A percentile compares a stretch with the other conserved stretches of the same genome.
Evolutionary conservation across 176 grass and related monocot genomes (phyloP).

Genomic region (Saccharum officinarum): DNA sequence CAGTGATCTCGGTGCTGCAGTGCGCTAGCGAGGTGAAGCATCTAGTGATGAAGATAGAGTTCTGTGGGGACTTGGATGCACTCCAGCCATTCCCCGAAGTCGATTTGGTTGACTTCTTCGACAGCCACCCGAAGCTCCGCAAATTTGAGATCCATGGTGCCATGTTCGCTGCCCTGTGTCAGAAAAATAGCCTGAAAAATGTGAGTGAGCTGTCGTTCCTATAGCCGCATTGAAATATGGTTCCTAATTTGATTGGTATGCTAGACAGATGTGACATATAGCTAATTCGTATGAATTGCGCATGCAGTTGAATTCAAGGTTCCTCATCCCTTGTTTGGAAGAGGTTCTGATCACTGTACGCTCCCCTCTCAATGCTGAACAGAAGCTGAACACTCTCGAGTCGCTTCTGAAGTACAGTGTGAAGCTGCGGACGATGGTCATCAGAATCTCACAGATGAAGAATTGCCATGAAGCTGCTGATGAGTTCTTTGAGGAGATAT

Average conservation of each 20-base stretch:
- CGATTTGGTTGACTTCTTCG: conserved; percentile 88
- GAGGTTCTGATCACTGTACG: conserved; percentile 88
- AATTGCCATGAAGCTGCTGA: conserved; percentile 89
- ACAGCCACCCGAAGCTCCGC: conserved; percentile 65
- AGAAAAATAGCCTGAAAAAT: conserved; percentile 90
- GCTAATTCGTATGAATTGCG: conserved; percentile 27
- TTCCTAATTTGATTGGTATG: conserved; percentile 6
- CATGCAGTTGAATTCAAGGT: conserved; percentile 76
- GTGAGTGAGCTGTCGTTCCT: conserved; percentile 35
- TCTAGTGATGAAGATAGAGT: conserved; percentile 93
- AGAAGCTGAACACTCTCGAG: conserved; percentile 86
- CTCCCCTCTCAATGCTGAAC: conserved; percentile 92
- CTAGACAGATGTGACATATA: neutral
- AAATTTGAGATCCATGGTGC: conserved; percentile 97
- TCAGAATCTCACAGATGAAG: conserved; percentile 99
- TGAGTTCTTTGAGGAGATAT: conserved; percentile 98
- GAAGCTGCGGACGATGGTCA: conserved; percentile 68
- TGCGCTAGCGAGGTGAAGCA: conserved; percentile 74
- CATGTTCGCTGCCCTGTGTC: conserved; percentile 92
- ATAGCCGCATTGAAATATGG: neutral
- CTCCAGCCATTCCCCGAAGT: conserved; percentile 89
- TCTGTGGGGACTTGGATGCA: conserved; percentile 75
- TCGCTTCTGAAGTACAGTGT: conserved; percentile 72
- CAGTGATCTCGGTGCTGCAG: conserved; percentile 65
- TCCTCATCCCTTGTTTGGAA: conserved; percentile 83